Evolutionary conservation across 805 yeast genomes (phyloP), one percentile per base, ranked within the genome.

Genomic region (Nakazawaea anatomiae): DNA sequence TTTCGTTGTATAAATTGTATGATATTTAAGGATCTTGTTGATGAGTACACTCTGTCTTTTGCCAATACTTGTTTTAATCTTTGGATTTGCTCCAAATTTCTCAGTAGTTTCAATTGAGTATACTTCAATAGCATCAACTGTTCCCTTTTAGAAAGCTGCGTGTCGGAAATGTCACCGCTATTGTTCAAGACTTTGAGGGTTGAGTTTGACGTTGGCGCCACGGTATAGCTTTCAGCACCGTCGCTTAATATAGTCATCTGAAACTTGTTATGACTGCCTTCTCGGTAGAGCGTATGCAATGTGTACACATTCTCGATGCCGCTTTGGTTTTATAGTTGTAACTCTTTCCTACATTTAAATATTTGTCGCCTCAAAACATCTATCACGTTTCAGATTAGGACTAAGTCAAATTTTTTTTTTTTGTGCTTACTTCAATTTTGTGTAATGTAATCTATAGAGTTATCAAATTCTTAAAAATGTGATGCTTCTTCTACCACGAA

Each of bases 31-130:
- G 83, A 77, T 6, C 86, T 85, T 58, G 78, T 77, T 5, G 88
- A 81, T 7, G 87, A 83, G 34, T 82, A 79, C 2, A 83, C 79
- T 54, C 90, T 69, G 10, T 83, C 83, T 48, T 78, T 67, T 3
- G 73, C 61, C 39, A 86, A 61, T 42, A 79, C 75, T 31, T 74
- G 74, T 56, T 73, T 75, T 38, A 85, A 63, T 54, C 77, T 78
- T 4, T 64, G 60, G 57, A 83, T 84, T 34, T 83, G 69, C 57
- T 82, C 83, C 46, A 72, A 74, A 35, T 83, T 75, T 57, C 91
- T 71, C 59, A 78, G 80, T 43, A 85, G 67, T 62, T 84, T 85
- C 52, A 85, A 65, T 44, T 69, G 68, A 53, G 47, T 43, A 34
- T 42, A 51, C 32, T 43, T 42, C 30, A 51, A 36, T 2, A 45